phyloP scores from a whole-genome alignment of 257 asterid genomes.

The Linderniella brevidens region DNA sequence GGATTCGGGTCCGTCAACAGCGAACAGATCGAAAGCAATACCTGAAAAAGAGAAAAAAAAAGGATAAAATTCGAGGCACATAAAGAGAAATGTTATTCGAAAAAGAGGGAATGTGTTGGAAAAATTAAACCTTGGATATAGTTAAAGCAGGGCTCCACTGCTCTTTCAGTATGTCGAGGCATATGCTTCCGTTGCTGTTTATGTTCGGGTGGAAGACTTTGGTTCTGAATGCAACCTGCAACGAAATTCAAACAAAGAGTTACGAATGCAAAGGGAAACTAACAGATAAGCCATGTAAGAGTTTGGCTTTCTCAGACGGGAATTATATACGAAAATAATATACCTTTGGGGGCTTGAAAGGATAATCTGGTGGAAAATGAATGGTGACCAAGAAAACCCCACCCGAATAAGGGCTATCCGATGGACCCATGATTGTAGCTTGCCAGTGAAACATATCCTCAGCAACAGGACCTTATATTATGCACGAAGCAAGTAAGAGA shows the following conservation, averaged over 20 bases:
- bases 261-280: not conserved
- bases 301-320: too few species aligned
- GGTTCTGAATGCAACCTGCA: not conserved
- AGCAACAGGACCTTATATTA: conserved; percentile 2
- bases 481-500: not conserved
- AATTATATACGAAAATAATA: not conserved
- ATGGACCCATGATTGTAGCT: not conserved
- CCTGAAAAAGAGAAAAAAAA: not conserved
- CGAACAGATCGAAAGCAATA: not conserved
- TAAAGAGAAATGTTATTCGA: not conserved
- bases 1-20: not conserved
- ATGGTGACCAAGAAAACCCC: too few species aligned
- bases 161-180: conserved; percentile 1
- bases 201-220: not conserved
- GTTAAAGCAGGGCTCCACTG: conserved; percentile 1
- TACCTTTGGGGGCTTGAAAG: not conserved
- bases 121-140: not conserved
- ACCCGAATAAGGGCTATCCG: not conserved
- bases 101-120: not conserved
- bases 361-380: too few species aligned
- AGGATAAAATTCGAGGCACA: not conserved
- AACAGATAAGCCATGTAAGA: not conserved
- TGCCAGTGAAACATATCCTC: not conserved
- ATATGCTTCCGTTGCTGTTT: conserved; percentile 2
- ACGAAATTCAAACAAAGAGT: not conserved